These are phyloP conservation scores for Pugionium cornutum DNA, from an alignment of 345 rosid genomes.

Conservation along the genomic window DNA sequence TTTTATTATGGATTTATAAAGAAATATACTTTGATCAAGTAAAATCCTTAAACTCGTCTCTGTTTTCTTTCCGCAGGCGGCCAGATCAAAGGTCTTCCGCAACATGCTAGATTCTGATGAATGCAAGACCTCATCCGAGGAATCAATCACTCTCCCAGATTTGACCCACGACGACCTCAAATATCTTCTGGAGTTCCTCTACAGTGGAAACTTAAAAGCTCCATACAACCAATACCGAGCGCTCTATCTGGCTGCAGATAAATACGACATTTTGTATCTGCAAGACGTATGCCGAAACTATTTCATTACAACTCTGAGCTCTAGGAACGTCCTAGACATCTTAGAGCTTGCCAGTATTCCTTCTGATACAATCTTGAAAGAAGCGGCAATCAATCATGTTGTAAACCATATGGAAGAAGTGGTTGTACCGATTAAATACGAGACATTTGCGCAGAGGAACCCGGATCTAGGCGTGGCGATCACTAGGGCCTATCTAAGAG, in stretches of 20 bases:
- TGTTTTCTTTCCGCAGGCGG: constrained; percentile 12
- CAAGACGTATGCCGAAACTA: constrained; percentile 32
- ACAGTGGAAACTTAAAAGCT: constrained; percentile 28
- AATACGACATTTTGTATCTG: constrained; percentile 32
- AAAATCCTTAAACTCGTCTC: no score
- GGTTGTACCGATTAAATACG: constrained; percentile 38
- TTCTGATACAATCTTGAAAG: constrained; percentile 33
- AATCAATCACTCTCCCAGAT: constrained; percentile 32
- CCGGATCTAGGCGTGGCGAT: constrained; percentile 38
- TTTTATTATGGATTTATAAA: no score
- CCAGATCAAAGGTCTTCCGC: constrained; percentile 39
- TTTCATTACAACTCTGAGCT: constrained; percentile 27
- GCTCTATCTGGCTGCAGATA: constrained; percentile 39
- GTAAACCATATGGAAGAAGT: constrained; percentile 42
- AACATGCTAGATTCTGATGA: constrained; percentile 42
- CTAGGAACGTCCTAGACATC: constrained; percentile 37
- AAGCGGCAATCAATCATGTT: constrained; percentile 14
- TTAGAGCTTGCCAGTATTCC: constrained; percentile 38
- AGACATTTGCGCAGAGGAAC: constrained; percentile 40
- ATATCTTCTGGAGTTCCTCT: constrained; percentile 37
- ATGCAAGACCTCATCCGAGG: constrained; percentile 34
- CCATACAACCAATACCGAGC: constrained; percentile 35
- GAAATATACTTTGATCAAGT: not conserved
- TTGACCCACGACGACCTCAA: constrained; percentile 30
- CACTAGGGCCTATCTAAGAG: constrained; percentile 36